Conservation (phyloP, 352 stramenopile species). For the Poterioochromonas sp. region DNA sequence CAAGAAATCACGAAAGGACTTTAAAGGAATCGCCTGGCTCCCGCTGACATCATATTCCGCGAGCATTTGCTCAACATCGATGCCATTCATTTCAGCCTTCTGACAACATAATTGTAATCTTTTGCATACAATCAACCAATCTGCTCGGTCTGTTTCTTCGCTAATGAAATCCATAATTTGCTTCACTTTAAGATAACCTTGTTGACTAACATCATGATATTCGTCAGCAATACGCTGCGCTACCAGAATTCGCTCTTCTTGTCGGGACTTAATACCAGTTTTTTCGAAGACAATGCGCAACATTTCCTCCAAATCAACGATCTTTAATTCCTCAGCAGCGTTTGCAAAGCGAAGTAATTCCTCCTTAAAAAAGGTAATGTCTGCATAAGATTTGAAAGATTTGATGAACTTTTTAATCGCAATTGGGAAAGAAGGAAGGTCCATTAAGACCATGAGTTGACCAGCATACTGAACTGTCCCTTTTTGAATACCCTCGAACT, state of each 20-base stretch:
- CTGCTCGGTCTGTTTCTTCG: constrained; percentile 4
- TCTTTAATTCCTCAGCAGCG: background rate
- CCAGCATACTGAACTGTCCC: constrained; percentile 40
- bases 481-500: constrained; percentile 36
- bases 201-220: background rate
- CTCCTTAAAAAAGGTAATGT: constrained; percentile 32
- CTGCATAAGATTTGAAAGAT: constrained; percentile 35
- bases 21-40: background rate
- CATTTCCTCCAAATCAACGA: constrained; percentile 13
- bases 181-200: background rate
- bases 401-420: constrained; percentile 37
- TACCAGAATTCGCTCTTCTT: constrained; percentile 1
- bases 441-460: constrained; percentile 38
- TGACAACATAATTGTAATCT: background rate
- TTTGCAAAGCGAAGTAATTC: background rate
- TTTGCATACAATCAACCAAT: constrained; percentile 5
- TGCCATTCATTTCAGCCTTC: background rate
- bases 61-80: constrained; percentile 23
- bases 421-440: constrained; percentile 36
- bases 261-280: background rate
- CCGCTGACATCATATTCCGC: background rate
- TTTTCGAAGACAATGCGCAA: background rate
- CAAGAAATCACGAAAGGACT: constrained; percentile 9
- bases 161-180: background rate
- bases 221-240: background rate